phyloP scores from a whole-genome alignment of 2,329 filamentous ascomycete species.

The Keithomyces neogunnii region DNA sequence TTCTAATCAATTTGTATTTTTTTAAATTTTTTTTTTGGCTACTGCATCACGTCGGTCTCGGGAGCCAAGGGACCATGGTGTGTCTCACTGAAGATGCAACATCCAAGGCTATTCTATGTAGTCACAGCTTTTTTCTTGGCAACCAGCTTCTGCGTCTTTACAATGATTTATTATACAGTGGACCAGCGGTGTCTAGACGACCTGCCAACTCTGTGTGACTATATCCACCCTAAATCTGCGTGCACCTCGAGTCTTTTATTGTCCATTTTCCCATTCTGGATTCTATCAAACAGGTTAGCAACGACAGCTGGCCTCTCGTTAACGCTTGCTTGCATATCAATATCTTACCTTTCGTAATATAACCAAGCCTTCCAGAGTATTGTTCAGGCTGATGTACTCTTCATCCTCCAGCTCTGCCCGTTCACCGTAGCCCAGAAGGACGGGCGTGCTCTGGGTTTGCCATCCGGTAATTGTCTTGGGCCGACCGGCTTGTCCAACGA shows the following conservation, averaged over 20 bases:
- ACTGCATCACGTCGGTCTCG: background rate
- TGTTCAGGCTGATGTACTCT: slow-evolving; percentile 88
- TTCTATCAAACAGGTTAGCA: slow-evolving; percentile 21
- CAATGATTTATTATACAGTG: slow-evolving; percentile 25
- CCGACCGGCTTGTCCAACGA: slow-evolving; percentile 91
- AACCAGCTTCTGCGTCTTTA: background rate
- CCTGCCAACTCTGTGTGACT: background rate
- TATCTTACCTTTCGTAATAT: slow-evolving; percentile 86
- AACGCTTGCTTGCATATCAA: background rate
- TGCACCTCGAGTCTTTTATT: slow-evolving; percentile 19
- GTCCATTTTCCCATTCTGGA: slow-evolving; percentile 30
- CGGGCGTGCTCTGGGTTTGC: slow-evolving; percentile 99
- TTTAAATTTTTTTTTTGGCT: no score
- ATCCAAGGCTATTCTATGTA: slow-evolving; percentile 20
- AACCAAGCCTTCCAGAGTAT: slow-evolving; percentile 85
- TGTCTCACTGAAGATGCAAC: slow-evolving; percentile 1
- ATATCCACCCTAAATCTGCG: background rate
- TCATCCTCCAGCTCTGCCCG: slow-evolving; percentile 95
- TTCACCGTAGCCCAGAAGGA: slow-evolving; percentile 89
- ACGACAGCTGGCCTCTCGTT: background rate
- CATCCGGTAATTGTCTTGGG: slow-evolving; percentile 99
- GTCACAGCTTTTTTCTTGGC: slow-evolving; percentile 5
- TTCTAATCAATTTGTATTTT: no score
- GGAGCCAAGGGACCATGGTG: background rate
- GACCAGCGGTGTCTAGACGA: slow-evolving; percentile 9